phyloP scores from a whole-genome alignment of 1,284 basidiomycete genomes.

The Pisolithus thermaeus region DNA sequence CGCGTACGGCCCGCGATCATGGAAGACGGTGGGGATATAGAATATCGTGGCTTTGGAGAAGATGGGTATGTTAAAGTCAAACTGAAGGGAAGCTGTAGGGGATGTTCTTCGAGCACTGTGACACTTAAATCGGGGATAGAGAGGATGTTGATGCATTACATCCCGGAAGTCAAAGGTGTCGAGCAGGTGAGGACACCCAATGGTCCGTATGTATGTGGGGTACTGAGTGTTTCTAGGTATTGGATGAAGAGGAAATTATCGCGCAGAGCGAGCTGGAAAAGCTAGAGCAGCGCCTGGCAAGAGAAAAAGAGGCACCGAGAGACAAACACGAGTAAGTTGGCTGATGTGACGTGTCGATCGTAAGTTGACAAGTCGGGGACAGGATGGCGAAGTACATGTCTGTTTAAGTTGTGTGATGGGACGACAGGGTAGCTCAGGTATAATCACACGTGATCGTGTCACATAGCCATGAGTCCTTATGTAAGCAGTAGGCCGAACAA shows the following conservation, averaged over 20 bases:
- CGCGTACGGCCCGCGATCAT: conserved; percentile 94
- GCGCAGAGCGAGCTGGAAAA: conserved; percentile 90
- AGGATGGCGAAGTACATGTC: conserved; percentile 79
- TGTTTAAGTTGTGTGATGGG: conserved; percentile 20
- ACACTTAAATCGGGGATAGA: conserved; percentile 96
- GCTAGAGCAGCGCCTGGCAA: conserved; percentile 74
- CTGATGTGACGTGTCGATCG: conserved; percentile 16
- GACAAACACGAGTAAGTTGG: conserved; percentile 25
- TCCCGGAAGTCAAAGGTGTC: conserved; percentile 96
- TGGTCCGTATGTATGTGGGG: neutral
- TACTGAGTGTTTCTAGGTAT: conserved; percentile 45
- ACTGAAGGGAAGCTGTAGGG: conserved; percentile 94
- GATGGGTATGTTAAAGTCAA: conserved; percentile 76
- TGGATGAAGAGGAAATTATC: conserved; percentile 88
- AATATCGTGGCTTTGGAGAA: conserved; percentile 72
- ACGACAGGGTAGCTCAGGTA: too few species aligned
- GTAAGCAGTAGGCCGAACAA: too few species aligned
- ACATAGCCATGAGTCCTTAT: too few species aligned
- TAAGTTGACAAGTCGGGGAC: conserved; percentile 12
- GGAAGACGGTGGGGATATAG: conserved; percentile 91
- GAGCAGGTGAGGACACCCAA: conserved; percentile 68
- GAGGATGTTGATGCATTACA: conserved; percentile 98
- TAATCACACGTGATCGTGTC: too few species aligned
- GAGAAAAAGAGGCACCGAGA: conserved; percentile 24
- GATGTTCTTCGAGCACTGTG: conserved; percentile 89